Percentiles rank a stretch among this genome's conserved stretches.
These are phyloP conservation scores for Vigna trinervia DNA, from an alignment of 306 rosid genomes.

Conservation along the genomic window DNA sequence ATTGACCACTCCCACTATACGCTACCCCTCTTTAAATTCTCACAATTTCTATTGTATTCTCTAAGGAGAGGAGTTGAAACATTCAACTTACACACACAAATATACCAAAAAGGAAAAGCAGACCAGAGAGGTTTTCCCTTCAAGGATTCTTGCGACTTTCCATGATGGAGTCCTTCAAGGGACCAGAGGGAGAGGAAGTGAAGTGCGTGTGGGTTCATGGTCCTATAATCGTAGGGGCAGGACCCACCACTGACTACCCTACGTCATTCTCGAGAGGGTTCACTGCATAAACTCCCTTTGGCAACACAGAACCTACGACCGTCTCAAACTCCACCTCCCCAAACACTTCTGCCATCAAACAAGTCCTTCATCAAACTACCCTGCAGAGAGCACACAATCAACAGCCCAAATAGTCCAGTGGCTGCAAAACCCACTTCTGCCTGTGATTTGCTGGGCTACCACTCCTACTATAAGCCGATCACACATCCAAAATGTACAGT, in stretches of 20 bases:
- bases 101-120: too few relatives aligned
- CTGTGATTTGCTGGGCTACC: too few relatives aligned
- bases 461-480: too few relatives aligned
- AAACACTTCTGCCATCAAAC: conserved; percentile 64
- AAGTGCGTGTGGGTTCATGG: conserved; percentile 61
- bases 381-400: too few relatives aligned
- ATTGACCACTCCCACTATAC: neutral
- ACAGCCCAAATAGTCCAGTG: too few relatives aligned
- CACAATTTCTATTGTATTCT: neutral
- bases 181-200: conserved; percentile 38
- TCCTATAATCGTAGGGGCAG: conserved; percentile 55
- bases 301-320: conserved; percentile 72
- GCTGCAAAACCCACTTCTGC: too few relatives aligned
- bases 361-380: too few relatives aligned
- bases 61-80: too few relatives aligned
- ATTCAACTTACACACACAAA: too few relatives aligned
- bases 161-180: conserved; percentile 61
- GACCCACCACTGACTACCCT: conserved; percentile 56
- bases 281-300: conserved; percentile 76
- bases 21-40: neutral
- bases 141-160: neutral
- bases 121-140: neutral
- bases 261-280: conserved; percentile 62
- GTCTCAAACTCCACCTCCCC: conserved; percentile 87
- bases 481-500: too few relatives aligned